Conservation (phyloP, 306 rosid species). For the Casuarina equisetifolia region DNA sequence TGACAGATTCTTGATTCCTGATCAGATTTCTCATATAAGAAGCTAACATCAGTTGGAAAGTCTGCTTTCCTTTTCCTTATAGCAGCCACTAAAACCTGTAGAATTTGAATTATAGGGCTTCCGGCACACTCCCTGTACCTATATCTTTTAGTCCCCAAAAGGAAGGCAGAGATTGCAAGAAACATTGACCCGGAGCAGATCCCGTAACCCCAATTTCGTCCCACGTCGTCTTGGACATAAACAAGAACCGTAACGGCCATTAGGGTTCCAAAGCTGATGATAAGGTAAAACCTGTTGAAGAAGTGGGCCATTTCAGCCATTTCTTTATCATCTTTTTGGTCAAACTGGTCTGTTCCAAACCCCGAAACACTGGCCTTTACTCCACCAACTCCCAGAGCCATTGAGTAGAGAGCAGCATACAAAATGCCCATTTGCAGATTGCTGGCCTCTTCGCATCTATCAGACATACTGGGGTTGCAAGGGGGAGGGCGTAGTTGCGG, state of each 20-base stretch:
- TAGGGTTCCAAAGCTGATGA: constrained; percentile 3
- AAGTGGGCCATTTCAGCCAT: not conserved
- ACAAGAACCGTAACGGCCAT: constrained; percentile 5
- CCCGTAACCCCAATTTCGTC: not conserved
- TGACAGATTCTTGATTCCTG: not conserved
- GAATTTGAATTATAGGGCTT: not conserved
- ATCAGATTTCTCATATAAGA: not conserved
- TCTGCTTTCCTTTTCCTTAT: constrained; percentile 7
- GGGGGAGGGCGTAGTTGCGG: not conserved
- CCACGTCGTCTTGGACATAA: constrained; percentile 2
- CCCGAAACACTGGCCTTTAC: not conserved
- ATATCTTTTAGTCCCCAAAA: constrained; percentile 6
- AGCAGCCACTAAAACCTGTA: constrained; percentile 4
- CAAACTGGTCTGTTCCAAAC: constrained; percentile 8
- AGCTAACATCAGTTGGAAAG: not conserved
- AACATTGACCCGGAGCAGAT: constrained; percentile 2
- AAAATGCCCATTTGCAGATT: not conserved
- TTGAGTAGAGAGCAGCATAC: not conserved
- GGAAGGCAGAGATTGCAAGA: not conserved
- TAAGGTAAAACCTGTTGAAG: not conserved
- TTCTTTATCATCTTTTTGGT: constrained; percentile 2
- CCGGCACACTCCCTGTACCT: constrained; percentile 1
- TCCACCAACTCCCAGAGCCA: not conserved
- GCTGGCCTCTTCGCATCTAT: not conserved
- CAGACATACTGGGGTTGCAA: not conserved